These are phyloP conservation scores for Aspergillus tamarii DNA, from an alignment of 2,329 filamentous ascomycete species.

Conservation along the genomic window DNA sequence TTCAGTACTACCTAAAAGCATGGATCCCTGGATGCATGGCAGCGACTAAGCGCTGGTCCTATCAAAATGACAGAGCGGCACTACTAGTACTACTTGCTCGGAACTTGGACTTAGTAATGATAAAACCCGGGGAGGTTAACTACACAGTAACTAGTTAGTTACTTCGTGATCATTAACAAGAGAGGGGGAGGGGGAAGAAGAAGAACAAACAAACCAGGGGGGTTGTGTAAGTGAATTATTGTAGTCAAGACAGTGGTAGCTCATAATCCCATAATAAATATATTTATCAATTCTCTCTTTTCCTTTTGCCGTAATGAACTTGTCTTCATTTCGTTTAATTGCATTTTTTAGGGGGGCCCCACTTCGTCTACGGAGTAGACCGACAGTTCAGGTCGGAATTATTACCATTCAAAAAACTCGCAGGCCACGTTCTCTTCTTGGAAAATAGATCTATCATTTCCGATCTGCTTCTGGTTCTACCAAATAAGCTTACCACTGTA, in stretches of 20 bases:
- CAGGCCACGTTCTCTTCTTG: slow-evolving; percentile 22
- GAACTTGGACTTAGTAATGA: background rate
- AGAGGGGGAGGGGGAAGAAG: too few relatives aligned
- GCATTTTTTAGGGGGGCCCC: background rate
- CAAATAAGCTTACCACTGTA: slow-evolving; percentile 16
- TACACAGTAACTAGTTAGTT: too few relatives aligned
- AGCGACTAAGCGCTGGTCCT: slow-evolving; percentile 1
- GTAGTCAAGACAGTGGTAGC: background rate
- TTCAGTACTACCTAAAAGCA: too few relatives aligned
- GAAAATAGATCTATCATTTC: slow-evolving; percentile 19
- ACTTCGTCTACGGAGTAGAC: slow-evolving; percentile 2
- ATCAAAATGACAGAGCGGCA: background rate
- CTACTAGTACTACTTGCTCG: background rate
- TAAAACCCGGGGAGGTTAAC: background rate
- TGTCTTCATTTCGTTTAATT: background rate
- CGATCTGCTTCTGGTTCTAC: slow-evolving; percentile 9
- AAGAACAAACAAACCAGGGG: too few relatives aligned
- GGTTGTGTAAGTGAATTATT: background rate
- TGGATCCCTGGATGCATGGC: background rate
- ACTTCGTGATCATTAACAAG: background rate
- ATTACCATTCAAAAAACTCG: slow-evolving; percentile 18
- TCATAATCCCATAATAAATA: background rate
- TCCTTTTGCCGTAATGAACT: background rate
- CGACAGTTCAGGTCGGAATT: slow-evolving; percentile 15
- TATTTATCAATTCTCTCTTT: background rate